Percentiles rank a stretch among this genome's conserved stretches.
phyloP scores from a whole-genome alignment of 805 yeast species.

The Saccharomycopsis sp. region DNA sequence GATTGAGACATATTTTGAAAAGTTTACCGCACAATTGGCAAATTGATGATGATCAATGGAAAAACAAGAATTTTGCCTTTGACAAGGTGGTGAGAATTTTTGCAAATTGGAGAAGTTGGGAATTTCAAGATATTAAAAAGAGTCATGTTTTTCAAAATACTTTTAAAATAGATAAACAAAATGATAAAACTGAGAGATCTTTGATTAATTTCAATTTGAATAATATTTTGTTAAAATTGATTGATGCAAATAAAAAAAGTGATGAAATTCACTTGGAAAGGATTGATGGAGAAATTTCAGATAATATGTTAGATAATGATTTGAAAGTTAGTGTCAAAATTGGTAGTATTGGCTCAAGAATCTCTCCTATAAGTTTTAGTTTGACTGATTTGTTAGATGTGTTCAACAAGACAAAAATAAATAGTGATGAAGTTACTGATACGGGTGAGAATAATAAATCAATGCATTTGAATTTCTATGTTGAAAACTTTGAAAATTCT shows the following conservation, averaged over 20 bases:
- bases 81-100: constrained; percentile 48
- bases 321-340: constrained; percentile 4
- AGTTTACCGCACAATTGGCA: constrained; percentile 48
- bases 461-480: no score
- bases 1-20: constrained; percentile 64
- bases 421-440: no score
- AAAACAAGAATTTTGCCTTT: constrained; percentile 42
- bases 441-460: no score
- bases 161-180: constrained; percentile 27
- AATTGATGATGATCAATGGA: constrained; percentile 20
- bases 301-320: constrained; percentile 8
- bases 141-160: constrained; percentile 44
- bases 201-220: background rate
- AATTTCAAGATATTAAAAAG: constrained; percentile 51
- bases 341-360: background rate
- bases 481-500: no score
- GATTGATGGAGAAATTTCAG: constrained; percentile 4
- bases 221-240: constrained; percentile 18
- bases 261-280: constrained; percentile 16
- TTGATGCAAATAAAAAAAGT: constrained; percentile 24
- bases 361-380: background rate
- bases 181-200: no score
- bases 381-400: background rate
- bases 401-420: no score
- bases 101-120: constrained; percentile 88